Conservation (phyloP, 306 rosid species). For the Vicia sativa region DNA sequence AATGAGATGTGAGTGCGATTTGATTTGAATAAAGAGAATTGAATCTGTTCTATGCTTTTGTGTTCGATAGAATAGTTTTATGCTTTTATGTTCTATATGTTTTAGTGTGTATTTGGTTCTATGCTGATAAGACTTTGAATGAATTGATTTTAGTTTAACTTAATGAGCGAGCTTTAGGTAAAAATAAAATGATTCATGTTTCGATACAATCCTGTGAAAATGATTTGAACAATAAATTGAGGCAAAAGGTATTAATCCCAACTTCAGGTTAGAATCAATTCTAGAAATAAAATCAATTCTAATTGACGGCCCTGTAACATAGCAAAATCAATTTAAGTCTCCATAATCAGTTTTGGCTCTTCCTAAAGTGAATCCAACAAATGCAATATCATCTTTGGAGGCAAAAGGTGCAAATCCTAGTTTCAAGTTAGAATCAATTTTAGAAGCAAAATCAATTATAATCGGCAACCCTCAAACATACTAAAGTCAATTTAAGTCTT, state of each 20-base stretch:
- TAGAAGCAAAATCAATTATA: neutral
- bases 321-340: too few species aligned
- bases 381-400: neutral
- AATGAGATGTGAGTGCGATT: neutral
- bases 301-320: too few species aligned
- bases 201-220: neutral
- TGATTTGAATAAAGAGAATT: too few species aligned
- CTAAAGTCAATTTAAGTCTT: neutral
- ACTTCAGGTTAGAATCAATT: neutral
- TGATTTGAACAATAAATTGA: slow-evolving; percentile 1
- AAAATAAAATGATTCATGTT: neutral
- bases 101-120: slow-evolving; percentile 4
- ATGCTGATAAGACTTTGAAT: neutral
- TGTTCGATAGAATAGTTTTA: slow-evolving; percentile 1
- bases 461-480: neutral
- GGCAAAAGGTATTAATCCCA: neutral
- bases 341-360: too few species aligned
- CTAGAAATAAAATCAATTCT: too few species aligned
- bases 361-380: too few species aligned
- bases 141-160: neutral
- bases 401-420: neutral
- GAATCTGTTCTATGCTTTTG: slow-evolving; percentile 2
- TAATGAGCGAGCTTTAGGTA: neutral
- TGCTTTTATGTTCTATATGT: neutral
- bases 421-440: neutral